A percentile compares a stretch with the other conserved stretches of the same genome.
Conservation (phyloP, 148 eudicot genomes). For the Vaccinium macrocarpon region DNA sequence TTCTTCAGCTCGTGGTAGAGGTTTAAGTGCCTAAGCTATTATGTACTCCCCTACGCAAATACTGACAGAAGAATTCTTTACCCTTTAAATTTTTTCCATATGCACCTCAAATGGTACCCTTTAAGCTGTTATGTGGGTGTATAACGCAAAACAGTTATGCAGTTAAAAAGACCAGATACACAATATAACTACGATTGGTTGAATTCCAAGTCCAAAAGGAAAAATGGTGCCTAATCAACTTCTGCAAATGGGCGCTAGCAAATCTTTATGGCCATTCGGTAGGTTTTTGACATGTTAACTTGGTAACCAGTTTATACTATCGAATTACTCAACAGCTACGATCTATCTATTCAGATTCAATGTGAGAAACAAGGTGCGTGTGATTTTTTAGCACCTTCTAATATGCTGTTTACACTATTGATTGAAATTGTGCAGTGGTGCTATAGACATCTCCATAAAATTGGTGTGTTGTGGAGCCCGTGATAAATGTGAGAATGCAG, state of each 20-base stretch:
- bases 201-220: neutral
- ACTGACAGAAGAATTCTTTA: neutral
- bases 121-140: too few relatives aligned
- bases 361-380: neutral
- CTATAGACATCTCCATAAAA: neutral
- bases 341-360: neutral
- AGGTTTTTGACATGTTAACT: neutral
- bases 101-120: too few relatives aligned
- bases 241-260: neutral
- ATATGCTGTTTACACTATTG: neutral
- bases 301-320: neutral
- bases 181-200: neutral
- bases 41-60: neutral
- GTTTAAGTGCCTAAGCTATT: neutral
- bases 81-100: too few relatives aligned
- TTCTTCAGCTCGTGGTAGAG: neutral
- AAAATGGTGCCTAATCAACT: neutral
- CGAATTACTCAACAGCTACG: neutral
- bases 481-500: neutral
- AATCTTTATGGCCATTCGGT: too few relatives aligned
- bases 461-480: neutral
- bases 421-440: neutral
- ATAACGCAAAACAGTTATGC: neutral
- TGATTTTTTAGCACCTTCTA: neutral
- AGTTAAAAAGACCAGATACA: neutral